Evolutionary conservation across 2,329 filamentous ascomycete species (phyloP).

Genomic region (Alternaria alternata): DNA sequence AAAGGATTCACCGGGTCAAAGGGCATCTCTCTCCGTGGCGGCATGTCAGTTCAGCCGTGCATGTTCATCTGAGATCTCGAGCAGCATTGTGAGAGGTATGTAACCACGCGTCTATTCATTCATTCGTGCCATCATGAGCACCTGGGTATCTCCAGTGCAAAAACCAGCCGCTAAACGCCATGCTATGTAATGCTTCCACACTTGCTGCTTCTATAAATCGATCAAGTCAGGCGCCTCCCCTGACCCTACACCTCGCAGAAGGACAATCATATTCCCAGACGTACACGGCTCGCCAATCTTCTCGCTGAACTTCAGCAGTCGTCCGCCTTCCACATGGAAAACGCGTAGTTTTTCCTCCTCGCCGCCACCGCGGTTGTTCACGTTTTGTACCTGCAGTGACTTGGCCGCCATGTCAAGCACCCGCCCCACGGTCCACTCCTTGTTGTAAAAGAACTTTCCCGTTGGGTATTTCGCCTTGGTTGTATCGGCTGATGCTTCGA

Average conservation of each 20-base stretch:
- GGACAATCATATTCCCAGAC: conserved; percentile 88
- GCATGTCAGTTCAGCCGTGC: neutral
- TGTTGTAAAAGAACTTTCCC: conserved; percentile 60
- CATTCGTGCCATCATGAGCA: neutral
- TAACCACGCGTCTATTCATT: neutral
- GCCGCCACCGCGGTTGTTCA: conserved; percentile 79
- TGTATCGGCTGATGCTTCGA: conserved; percentile 89
- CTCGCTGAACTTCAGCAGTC: conserved; percentile 86
- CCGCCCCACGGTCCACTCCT: conserved; percentile 88
- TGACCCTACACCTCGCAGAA: conserved; percentile 87
- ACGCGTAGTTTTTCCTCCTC: conserved; percentile 84
- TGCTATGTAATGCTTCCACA: neutral
- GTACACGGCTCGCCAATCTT: conserved; percentile 77
- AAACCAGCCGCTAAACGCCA: conserved; percentile 1
- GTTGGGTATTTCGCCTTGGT: conserved; percentile 82
- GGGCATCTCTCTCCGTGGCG: neutral
- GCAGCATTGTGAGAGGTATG: neutral
- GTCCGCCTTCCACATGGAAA: conserved; percentile 91
- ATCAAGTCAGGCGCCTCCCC: conserved; percentile 73
- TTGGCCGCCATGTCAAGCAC: conserved; percentile 81
- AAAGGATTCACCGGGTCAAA: neutral
- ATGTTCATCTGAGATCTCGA: neutral
- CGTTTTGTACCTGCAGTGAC: conserved; percentile 79
- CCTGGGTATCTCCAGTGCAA: conserved; percentile 25
- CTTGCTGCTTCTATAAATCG: conserved; percentile 50